These are phyloP conservation scores for Ploettnerulaceae sp. DNA, from an alignment of 2,329 filamentous ascomycete genomes.

Conservation along the genomic window DNA sequence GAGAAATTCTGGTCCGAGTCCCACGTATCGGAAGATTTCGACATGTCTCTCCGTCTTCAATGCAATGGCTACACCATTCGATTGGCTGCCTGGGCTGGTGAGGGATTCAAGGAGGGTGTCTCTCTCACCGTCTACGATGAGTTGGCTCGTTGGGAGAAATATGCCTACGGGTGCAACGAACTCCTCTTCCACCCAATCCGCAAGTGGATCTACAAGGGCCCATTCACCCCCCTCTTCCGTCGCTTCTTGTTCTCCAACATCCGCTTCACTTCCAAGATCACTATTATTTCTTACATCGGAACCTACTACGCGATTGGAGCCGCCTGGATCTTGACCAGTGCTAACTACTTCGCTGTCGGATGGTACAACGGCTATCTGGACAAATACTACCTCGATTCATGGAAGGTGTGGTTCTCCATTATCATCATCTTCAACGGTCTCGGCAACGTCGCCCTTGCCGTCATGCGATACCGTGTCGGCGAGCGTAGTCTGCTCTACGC, in stretches of 20 bases:
- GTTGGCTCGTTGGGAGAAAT: too few relatives aligned
- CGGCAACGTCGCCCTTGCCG: slow-evolving; percentile 64
- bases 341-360: slow-evolving; percentile 71
- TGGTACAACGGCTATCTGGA: slow-evolving; percentile 74
- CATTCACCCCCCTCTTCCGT: slow-evolving; percentile 74
- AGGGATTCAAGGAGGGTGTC: slow-evolving; percentile 77
- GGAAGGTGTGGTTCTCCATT: slow-evolving; percentile 76
- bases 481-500: slow-evolving; percentile 55
- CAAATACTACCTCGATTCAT: slow-evolving; percentile 74
- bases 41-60: slow-evolving; percentile 74
- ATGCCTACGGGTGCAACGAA: slow-evolving; percentile 78
- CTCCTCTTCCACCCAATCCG: slow-evolving; percentile 72
- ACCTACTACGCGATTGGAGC: slow-evolving; percentile 76
- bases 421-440: slow-evolving; percentile 72
- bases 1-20: slow-evolving; percentile 79
- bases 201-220: slow-evolving; percentile 67
- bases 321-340: slow-evolving; percentile 66
- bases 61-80: slow-evolving; percentile 67
- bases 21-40: slow-evolving; percentile 76
- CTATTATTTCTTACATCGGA: slow-evolving; percentile 70
- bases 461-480: slow-evolving; percentile 67
- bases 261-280: slow-evolving; percentile 69
- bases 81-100: slow-evolving; percentile 65
- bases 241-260: slow-evolving; percentile 68
- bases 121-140: slow-evolving; percentile 82